Conservation (phyloP, 2,329 filamentous ascomycete genomes). For the Rugonectria rugulosa region DNA sequence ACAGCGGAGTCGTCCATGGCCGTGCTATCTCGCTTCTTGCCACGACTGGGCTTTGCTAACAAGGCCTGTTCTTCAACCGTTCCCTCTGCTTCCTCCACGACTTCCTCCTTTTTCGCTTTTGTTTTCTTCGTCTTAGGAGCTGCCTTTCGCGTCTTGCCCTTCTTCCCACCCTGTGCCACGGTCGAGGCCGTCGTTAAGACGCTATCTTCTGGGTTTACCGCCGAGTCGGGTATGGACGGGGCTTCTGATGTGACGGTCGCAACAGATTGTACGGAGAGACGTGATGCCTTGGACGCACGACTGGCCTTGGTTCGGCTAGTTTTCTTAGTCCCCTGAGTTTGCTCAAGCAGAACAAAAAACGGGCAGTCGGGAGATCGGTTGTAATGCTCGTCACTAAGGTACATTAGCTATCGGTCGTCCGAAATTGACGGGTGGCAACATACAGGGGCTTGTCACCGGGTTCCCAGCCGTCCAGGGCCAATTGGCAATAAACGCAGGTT, state of each 20-base stretch:
- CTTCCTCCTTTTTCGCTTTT: slow-evolving; percentile 61
- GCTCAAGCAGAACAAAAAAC: slow-evolving; percentile 77
- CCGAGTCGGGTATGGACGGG: slow-evolving; percentile 55
- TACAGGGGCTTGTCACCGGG: slow-evolving; percentile 87
- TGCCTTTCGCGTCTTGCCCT: slow-evolving; percentile 64
- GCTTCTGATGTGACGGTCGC: slow-evolving; percentile 59
- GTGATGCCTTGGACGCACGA: slow-evolving; percentile 73
- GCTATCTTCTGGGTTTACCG: slow-evolving; percentile 64
- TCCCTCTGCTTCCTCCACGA: slow-evolving; percentile 51
- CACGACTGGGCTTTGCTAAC: slow-evolving; percentile 51
- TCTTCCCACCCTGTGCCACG: slow-evolving; percentile 65
- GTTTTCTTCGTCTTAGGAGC: slow-evolving; percentile 39
- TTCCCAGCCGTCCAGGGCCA: slow-evolving; percentile 95
- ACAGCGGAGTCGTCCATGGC: slow-evolving; percentile 59
- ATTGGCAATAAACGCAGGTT: slow-evolving; percentile 87
- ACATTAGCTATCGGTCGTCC: slow-evolving; percentile 33
- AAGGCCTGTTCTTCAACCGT: slow-evolving; percentile 35
- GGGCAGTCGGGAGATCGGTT: slow-evolving; percentile 79
- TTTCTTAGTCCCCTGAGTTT: slow-evolving; percentile 63
- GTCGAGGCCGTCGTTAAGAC: slow-evolving; percentile 66
- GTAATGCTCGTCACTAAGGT: slow-evolving; percentile 80
- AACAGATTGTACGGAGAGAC: slow-evolving; percentile 67
- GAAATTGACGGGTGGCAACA: slow-evolving; percentile 43
- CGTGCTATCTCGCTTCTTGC: slow-evolving; percentile 70
- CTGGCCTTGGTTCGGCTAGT: slow-evolving; percentile 60